phyloP scores from a whole-genome alignment of 2,329 filamentous ascomycete species.

The Elsinoe australis region DNA sequence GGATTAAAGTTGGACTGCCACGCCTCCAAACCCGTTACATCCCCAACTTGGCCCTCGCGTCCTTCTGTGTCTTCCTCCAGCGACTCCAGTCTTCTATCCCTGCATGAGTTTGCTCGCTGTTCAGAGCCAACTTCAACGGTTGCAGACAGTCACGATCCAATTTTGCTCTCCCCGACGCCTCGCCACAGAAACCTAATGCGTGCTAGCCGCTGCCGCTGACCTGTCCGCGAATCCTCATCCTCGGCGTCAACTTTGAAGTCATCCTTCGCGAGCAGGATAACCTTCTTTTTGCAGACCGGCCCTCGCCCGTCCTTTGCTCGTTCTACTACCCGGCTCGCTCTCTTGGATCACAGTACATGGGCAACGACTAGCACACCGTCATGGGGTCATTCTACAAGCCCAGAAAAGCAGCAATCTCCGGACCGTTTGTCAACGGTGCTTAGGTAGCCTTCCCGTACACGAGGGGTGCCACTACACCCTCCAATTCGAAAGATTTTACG shows the following conservation, averaged over 20 bases:
- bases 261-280: neutral
- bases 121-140: neutral
- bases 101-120: slow-evolving; percentile 1
- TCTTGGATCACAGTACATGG: neutral
- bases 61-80: neutral
- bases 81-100: slow-evolving; percentile 1
- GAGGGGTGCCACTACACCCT: neutral
- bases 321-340: no score
- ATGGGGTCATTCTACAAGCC: neutral
- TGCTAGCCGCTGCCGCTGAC: slow-evolving; percentile 2
- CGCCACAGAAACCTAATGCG: slow-evolving; percentile 8
- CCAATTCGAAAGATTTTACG: neutral
- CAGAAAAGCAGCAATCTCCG: slow-evolving; percentile 9
- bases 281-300: no score
- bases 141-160: neutral
- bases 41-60: slow-evolving; percentile 1
- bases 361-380: no score
- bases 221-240: neutral
- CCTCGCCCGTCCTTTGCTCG: no score
- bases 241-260: no score
- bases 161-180: neutral
- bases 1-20: no score
- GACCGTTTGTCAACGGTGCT: slow-evolving; percentile 9
- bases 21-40: slow-evolving; percentile 6
- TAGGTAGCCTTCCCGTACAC: slow-evolving; percentile 1